Evolutionary conservation across 2,329 filamentous ascomycete species (phyloP), one percentile per base, ranked within the genome.

Genomic region (Diaporthe eres): DNA sequence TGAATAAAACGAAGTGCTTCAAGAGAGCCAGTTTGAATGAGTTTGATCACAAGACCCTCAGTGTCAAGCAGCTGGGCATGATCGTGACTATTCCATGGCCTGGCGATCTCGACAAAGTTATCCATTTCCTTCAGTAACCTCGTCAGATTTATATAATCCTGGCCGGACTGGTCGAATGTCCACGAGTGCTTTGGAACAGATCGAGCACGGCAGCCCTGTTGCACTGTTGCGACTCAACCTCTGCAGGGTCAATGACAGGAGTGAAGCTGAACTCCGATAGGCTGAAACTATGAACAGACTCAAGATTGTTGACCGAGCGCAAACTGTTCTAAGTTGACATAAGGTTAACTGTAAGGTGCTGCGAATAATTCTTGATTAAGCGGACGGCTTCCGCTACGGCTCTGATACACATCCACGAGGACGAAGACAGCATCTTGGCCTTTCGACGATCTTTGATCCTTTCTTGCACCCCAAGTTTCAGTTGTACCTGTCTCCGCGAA

Each of bases 11-110:
- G 17, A 31, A 15, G 2, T n/a, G 0, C 4, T 9, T 22, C 1
- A 25, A 25, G 22, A 0, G 3, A 25, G 2, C 12, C 10, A 17
- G 0, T 42, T 13, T 4, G 6, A 25, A 61, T 61, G 12, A 2
- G 25, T 17, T 1, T 42, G 17, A 42, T 42, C 34, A 17, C 19
- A 2, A 51, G 25, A n/a, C 3, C 2, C 0, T 51, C 22, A 5
- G 5, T 0, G 4, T 10, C n/a, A 15, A 0, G 2, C n/a, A 15
- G n/a, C 4, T 53, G n/a, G 1, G 10, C n/a, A n/a, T 53, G 49
- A 53, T 0, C 4, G 8, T 10, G 25, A 28, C 17, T 31, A 7
- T 31, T 0, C 5, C 1, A 55, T 17, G 51, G 13, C 51, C 2
- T 28, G 1, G n/a, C 31, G 7, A 3, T 55, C 1, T 13, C 8